These are phyloP conservation scores for Rauvolfia tetraphylla DNA, from an alignment of 257 asterid species.

Conservation along the genomic window DNA sequence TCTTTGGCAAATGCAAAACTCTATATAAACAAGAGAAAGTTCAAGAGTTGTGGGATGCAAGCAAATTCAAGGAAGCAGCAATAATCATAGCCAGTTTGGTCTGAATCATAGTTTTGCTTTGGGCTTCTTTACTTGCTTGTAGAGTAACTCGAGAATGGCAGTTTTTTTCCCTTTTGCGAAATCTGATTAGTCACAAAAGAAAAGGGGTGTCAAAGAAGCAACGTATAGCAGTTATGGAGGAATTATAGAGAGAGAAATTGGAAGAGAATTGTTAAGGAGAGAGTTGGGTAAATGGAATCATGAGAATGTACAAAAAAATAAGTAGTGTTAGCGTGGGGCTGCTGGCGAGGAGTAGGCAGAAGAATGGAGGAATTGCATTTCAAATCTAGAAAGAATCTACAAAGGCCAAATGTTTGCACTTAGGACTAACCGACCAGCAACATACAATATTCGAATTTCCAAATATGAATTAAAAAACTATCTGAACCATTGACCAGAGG, in stretches of 20 bases:
- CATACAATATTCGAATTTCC: background rate
- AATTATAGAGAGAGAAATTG: background rate
- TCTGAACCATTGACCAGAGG: conserved; percentile 5
- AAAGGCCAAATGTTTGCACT: conserved; percentile 12
- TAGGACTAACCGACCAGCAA: background rate
- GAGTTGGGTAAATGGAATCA: conserved; percentile 14
- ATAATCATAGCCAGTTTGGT: conserved; percentile 39
- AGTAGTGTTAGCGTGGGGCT: background rate
- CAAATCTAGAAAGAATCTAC: conserved; percentile 15
- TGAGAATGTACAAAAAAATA: conserved; percentile 2
- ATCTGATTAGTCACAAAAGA: conserved; percentile 12
- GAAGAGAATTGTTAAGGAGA: background rate
- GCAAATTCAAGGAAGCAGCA: conserved; percentile 39
- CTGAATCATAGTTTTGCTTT: conserved; percentile 19
- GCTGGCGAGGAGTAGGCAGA: background rate
- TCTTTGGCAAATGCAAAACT: background rate
- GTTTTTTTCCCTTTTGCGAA: background rate
- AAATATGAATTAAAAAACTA: background rate
- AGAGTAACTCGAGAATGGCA: conserved; percentile 5
- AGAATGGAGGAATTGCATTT: background rate
- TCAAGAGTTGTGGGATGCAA: conserved; percentile 32
- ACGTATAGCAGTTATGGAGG: conserved; percentile 15
- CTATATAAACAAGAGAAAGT: conserved; percentile 11
- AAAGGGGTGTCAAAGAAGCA: conserved; percentile 30
- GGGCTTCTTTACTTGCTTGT: conserved; percentile 54